phyloP scores from a whole-genome alignment of 1,284 basidiomycete species.

The Sutorius eximius region DNA sequence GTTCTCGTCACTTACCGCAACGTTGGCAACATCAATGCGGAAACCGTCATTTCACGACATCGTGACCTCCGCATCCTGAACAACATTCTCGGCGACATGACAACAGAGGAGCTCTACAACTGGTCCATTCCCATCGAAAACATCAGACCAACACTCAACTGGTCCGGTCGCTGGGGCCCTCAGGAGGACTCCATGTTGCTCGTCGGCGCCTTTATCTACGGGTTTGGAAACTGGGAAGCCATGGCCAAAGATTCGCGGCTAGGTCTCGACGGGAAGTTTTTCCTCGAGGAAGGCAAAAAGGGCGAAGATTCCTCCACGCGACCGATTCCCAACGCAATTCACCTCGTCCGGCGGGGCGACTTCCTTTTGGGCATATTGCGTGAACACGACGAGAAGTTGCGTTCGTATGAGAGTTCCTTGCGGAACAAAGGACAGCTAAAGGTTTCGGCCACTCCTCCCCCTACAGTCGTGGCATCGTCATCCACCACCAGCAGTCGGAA shows the following conservation, averaged over 20 bases:
- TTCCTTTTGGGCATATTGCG: slow-evolving; percentile 88
- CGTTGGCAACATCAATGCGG: slow-evolving; percentile 95
- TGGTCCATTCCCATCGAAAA: slow-evolving; percentile 92
- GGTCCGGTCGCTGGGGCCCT: slow-evolving; percentile 94
- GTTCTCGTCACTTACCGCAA: slow-evolving; percentile 89
- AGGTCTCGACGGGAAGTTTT: slow-evolving; percentile 89
- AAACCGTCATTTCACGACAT: slow-evolving; percentile 90
- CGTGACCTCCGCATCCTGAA: slow-evolving; percentile 90
- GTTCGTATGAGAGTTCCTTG: slow-evolving; percentile 75
- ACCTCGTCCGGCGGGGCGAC: slow-evolving; percentile 95
- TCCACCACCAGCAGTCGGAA: slow-evolving; percentile 61
- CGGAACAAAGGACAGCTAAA: slow-evolving; percentile 65
- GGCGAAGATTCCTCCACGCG: slow-evolving; percentile 75
- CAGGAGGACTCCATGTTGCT: slow-evolving; percentile 93
- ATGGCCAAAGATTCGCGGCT: slow-evolving; percentile 90
- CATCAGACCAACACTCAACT: slow-evolving; percentile 91
- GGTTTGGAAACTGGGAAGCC: slow-evolving; percentile 96
- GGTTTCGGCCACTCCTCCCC: slow-evolving; percentile 68
- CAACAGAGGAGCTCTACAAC: slow-evolving; percentile 64
- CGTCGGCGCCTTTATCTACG: slow-evolving; percentile 91
- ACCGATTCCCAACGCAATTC: slow-evolving; percentile 93
- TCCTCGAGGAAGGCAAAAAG: slow-evolving; percentile 96
- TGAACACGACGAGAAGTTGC: slow-evolving; percentile 91
- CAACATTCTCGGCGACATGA: slow-evolving; percentile 71
- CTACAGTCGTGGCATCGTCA: slow-evolving; percentile 61